phyloP scores from a whole-genome alignment of 2,329 filamentous ascomycete genomes.

The Aspergillus udagawae region DNA sequence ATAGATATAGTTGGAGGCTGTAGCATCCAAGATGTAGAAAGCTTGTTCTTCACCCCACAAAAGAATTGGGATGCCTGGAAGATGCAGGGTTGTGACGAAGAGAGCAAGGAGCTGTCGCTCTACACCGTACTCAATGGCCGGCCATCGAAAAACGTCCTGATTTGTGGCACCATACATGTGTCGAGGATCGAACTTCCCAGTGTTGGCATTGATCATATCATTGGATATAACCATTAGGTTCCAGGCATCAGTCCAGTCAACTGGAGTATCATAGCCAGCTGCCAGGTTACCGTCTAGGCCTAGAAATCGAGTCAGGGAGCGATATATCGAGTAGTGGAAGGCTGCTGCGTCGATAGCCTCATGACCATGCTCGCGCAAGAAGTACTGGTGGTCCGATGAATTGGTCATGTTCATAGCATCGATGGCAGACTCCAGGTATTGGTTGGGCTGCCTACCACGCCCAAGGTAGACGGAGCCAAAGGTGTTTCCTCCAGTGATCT shows the following conservation, averaged over 20 bases:
- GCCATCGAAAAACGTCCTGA: conserved; percentile 65
- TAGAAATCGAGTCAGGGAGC: conserved; percentile 58
- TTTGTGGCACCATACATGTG: conserved; percentile 64
- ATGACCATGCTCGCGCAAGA: conserved; percentile 51
- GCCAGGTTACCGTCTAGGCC: conserved; percentile 56
- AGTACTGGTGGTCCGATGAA: conserved; percentile 41
- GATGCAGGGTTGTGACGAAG: conserved; percentile 56
- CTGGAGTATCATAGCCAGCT: conserved; percentile 51
- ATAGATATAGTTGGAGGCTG: conserved; percentile 62
- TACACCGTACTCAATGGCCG: conserved; percentile 54
- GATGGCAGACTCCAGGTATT: conserved; percentile 46
- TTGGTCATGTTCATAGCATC: conserved; percentile 49
- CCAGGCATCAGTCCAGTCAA: conserved; percentile 56
- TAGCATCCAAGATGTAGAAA: conserved; percentile 61
- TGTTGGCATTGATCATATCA: conserved; percentile 58
- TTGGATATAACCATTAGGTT: conserved; percentile 55
- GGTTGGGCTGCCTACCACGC: conserved; percentile 55
- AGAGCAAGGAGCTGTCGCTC: conserved; percentile 55
- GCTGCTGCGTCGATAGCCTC: conserved; percentile 57
- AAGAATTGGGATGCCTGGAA: conserved; percentile 59
- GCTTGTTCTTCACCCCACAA: conserved; percentile 65
- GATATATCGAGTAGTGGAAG: conserved; percentile 63
- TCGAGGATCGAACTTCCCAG: conserved; percentile 58
- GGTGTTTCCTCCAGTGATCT: conserved; percentile 60
- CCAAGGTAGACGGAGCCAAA: conserved; percentile 61